These are phyloP conservation scores for Nakaseomyces sp. DNA, from an alignment of 1,139 yeast species.

Conservation along the genomic window DNA sequence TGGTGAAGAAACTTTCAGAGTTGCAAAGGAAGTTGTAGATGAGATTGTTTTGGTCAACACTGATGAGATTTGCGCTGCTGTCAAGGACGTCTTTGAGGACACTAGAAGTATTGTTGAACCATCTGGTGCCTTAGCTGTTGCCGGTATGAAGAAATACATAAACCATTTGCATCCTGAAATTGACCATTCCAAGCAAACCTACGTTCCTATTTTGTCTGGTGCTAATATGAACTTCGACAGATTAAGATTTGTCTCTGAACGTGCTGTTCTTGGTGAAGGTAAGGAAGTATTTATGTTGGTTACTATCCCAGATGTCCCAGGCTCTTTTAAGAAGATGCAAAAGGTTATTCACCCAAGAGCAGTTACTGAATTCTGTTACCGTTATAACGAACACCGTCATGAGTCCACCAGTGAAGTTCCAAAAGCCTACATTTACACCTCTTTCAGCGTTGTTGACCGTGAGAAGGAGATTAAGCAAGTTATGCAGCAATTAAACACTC, in stretches of 20 bases:
- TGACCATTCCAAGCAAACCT: slow-evolving; percentile 64
- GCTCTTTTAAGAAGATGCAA: slow-evolving; percentile 74
- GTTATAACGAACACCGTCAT: slow-evolving; percentile 46
- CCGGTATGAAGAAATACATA: slow-evolving; percentile 83
- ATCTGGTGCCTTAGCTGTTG: slow-evolving; percentile 92
- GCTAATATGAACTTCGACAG: slow-evolving; percentile 98
- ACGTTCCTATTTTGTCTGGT: slow-evolving; percentile 83
- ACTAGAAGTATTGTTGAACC: slow-evolving; percentile 94
- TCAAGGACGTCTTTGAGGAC: slow-evolving; percentile 92
- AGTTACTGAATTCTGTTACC: slow-evolving; percentile 88
- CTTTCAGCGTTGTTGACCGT: slow-evolving; percentile 74
- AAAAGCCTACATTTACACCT: slow-evolving; percentile 73
- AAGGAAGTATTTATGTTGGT: slow-evolving; percentile 87
- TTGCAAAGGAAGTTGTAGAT: slow-evolving; percentile 71
- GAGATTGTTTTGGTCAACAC: slow-evolving; percentile 82
- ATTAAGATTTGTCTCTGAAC: slow-evolving; percentile 90
- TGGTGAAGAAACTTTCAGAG: slow-evolving; percentile 86
- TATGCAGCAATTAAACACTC: slow-evolving; percentile 35
- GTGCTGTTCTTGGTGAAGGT: slow-evolving; percentile 97
- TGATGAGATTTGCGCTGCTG: slow-evolving; percentile 96
- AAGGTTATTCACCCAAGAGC: slow-evolving; percentile 73
- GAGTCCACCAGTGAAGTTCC: slow-evolving; percentile 32
- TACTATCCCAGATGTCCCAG: slow-evolving; percentile 86
- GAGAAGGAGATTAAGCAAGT: slow-evolving; percentile 46
- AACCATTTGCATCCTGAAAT: slow-evolving; percentile 49